Percentiles rank a stretch among this genome's conserved stretches.
phyloP scores from a whole-genome alignment of 768 basidiomycete species.

The Tremella mesenterica region DNA sequence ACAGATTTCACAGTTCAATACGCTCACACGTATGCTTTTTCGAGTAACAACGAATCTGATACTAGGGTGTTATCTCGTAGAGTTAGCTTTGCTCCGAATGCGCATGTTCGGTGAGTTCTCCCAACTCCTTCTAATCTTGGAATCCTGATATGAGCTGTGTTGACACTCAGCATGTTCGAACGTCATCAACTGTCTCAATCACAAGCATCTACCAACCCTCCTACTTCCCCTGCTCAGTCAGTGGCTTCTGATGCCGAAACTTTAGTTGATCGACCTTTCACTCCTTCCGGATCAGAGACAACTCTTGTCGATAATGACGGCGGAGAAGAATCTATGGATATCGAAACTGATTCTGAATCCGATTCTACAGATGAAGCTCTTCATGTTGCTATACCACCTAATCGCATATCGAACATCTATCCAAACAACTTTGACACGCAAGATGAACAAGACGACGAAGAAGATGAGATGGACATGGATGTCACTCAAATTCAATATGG shows the following conservation, averaged over 20 bases:
- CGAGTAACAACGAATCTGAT: constrained; percentile 4
- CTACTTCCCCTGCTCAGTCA: constrained; percentile 4
- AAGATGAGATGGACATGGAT: constrained; percentile 40
- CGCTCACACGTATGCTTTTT: constrained; percentile 31
- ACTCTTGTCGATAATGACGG: too few relatives aligned
- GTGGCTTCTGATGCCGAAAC: neutral
- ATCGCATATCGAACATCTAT: neutral
- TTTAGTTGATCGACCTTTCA: too few relatives aligned
- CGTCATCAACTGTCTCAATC: neutral
- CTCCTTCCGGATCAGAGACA: too few relatives aligned
- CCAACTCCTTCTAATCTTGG: neutral
- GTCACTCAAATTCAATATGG: constrained; percentile 34
- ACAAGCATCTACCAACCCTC: constrained; percentile 5
- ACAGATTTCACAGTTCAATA: constrained; percentile 15
- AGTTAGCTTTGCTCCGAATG: constrained; percentile 40
- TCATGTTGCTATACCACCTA: neutral
- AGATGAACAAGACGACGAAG: neutral
- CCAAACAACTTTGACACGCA: neutral
- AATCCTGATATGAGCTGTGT: too few relatives aligned
- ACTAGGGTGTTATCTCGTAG: constrained; percentile 19
- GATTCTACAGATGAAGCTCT: constrained; percentile 8
- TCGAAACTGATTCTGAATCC: constrained; percentile 33
- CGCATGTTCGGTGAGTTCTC: constrained; percentile 29
- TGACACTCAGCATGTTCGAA: constrained; percentile 3
- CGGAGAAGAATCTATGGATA: constrained; percentile 35